phyloP scores from a whole-genome alignment of 2,329 filamentous ascomycete genomes.

The Fusarium mundagurra region DNA sequence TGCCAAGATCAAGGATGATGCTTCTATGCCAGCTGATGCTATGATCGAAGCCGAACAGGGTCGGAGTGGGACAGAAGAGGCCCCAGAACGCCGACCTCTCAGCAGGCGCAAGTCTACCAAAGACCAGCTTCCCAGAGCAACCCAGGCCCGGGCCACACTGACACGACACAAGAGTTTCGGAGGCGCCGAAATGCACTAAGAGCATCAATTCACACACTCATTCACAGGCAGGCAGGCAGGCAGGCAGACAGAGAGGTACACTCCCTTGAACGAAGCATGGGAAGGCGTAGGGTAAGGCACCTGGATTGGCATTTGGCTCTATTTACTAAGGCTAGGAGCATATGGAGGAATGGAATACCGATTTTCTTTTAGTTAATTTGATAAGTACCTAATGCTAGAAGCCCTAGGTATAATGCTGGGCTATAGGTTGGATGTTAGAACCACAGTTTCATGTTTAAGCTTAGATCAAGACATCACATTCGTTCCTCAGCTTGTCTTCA shows the following conservation, averaged over 20 bases:
- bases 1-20: conserved; percentile 71
- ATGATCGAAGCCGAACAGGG: conserved; percentile 56
- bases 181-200: conserved; percentile 52
- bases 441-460: not conserved
- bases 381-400: not conserved
- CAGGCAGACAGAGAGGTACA: not conserved
- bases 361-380: not conserved
- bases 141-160: conserved; percentile 56
- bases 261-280: not conserved
- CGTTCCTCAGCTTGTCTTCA: conserved; percentile 2
- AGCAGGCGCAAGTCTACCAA: conserved; percentile 53
- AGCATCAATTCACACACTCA: not conserved
- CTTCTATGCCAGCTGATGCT: conserved; percentile 50
- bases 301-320: conserved; percentile 18
- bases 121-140: conserved; percentile 55
- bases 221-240: not conserved
- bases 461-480: conserved; percentile 22
- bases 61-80: conserved; percentile 48
- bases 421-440: conserved; percentile 5
- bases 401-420: conserved; percentile 1
- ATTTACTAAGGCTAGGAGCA: conserved; percentile 10
- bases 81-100: conserved; percentile 23
- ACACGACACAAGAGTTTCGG: conserved; percentile 62
- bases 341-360: conserved; percentile 4
- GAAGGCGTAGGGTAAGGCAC: conserved; percentile 8